Percentiles rank a stretch among this genome's conserved stretches.
Evolutionary conservation across 768 basidiomycete species (phyloP).

Genomic region (Mycena galericulata): DNA sequence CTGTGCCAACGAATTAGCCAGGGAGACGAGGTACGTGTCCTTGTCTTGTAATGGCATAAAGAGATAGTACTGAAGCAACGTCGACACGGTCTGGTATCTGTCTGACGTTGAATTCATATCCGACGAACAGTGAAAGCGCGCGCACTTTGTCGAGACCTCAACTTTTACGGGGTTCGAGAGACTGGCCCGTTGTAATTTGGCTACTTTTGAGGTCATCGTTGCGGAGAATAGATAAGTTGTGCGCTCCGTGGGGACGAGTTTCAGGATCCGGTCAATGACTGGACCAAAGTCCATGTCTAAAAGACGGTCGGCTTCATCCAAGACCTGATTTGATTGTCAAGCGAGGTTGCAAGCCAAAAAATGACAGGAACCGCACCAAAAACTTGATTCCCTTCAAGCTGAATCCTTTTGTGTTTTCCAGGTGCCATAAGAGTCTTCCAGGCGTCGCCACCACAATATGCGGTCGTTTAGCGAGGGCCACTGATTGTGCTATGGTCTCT

Average conservation of each 20-base stretch:
- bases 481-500: conserved; percentile 90
- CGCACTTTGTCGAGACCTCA: conserved; percentile 93
- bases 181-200: conserved; percentile 94
- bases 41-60: conserved; percentile 93
- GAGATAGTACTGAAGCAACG: conserved; percentile 95
- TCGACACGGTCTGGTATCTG: conserved; percentile 97
- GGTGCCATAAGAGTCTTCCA: conserved; percentile 91
- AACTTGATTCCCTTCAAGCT: conserved; percentile 88
- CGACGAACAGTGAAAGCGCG: not conserved
- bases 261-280: conserved; percentile 95
- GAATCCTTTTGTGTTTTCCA: conserved; percentile 98
- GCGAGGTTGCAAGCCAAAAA: not conserved
- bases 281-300: conserved; percentile 97
- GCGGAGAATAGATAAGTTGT: conserved; percentile 98
- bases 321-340: conserved; percentile 66
- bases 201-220: conserved; percentile 99
- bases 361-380: conserved; percentile 65
- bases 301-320: conserved; percentile 96
- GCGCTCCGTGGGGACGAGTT: conserved; percentile 93
- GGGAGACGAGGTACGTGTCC: conserved; percentile 90
- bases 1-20: conserved; percentile 89
- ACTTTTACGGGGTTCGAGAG: conserved; percentile 93
- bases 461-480: conserved; percentile 92
- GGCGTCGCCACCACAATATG: conserved; percentile 97
- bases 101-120: conserved; percentile 4